Conservation (phyloP, 116 monocot genomes). For the Trichopus zeylanicus region DNA sequence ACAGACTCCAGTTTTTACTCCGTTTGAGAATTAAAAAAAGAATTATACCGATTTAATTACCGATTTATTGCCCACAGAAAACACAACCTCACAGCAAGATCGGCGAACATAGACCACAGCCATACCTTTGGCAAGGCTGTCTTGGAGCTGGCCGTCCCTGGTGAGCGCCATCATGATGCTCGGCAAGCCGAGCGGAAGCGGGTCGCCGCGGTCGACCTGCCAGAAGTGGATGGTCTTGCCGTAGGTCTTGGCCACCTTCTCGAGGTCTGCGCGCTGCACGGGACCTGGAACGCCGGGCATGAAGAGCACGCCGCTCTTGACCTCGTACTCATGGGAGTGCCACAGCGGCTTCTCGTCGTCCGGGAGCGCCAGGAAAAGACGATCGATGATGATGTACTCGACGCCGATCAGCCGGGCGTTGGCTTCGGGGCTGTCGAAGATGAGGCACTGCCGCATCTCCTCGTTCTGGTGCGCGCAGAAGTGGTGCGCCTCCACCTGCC, state of each 20-base stretch:
- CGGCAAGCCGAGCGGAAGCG: constrained; percentile 46
- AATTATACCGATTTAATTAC: neutral
- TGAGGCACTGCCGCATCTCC: constrained; percentile 76
- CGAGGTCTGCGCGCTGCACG: constrained; percentile 44
- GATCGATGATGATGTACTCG: constrained; percentile 58
- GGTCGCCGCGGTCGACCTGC: constrained; percentile 66
- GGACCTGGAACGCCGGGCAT: constrained; percentile 48
- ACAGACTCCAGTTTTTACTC: too few relatives aligned
- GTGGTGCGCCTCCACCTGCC: constrained; percentile 89
- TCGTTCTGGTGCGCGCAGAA: constrained; percentile 81
- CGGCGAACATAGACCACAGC: neutral
- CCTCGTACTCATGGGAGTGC: constrained; percentile 94
- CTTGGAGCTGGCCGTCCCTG: constrained; percentile 53
- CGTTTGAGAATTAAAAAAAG: too few relatives aligned
- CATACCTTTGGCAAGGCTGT: constrained; percentile 26
- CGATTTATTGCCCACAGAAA: neutral
- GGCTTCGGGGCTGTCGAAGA: constrained; percentile 53
- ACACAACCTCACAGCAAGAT: neutral
- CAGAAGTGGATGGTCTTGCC: constrained; percentile 90
- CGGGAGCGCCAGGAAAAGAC: constrained; percentile 53
- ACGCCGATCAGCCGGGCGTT: constrained; percentile 66
- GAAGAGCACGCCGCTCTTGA: constrained; percentile 71
- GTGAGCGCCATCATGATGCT: constrained; percentile 81
- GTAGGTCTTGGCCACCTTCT: constrained; percentile 61
- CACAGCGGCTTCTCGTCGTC: constrained; percentile 83